A percentile compares a stretch with the other conserved stretches of the same genome.
Conservation (phyloP, 2,329 filamentous ascomycete genomes). For the Calonectria ilicicola region DNA sequence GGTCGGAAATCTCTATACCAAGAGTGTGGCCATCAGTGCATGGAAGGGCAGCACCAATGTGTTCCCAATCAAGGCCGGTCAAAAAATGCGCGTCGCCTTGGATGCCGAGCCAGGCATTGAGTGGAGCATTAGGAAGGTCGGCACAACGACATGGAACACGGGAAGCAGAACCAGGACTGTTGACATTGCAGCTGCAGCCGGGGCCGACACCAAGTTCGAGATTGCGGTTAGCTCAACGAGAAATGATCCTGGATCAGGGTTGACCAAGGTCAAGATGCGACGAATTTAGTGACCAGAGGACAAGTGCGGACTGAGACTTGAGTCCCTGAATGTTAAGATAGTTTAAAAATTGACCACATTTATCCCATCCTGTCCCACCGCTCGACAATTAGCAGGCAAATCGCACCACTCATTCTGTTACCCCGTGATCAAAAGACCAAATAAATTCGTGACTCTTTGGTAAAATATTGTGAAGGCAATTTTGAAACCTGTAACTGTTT, state of each 20-base stretch:
- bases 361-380: too few species aligned
- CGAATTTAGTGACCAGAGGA: neutral
- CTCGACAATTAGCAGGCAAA: too few species aligned
- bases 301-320: too few species aligned
- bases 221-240: constrained; percentile 23
- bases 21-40: constrained; percentile 6
- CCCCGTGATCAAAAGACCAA: too few species aligned
- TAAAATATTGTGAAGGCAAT: too few species aligned
- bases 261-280: constrained; percentile 27
- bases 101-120: constrained; percentile 21
- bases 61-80: constrained; percentile 19
- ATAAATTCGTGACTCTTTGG: too few species aligned
- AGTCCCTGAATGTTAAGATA: too few species aligned
- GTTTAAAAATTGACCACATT: too few species aligned
- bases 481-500: too few species aligned
- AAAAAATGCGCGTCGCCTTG: constrained; percentile 19
- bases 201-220: constrained; percentile 23
- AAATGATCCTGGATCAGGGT: constrained; percentile 20
- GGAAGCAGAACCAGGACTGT: constrained; percentile 6
- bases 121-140: constrained; percentile 26
- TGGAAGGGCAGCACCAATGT: constrained; percentile 20
- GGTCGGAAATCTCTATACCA: constrained; percentile 12
- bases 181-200: constrained; percentile 10
- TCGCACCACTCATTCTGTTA: too few species aligned
- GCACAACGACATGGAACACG: constrained; percentile 20